These are phyloP conservation scores for Clonostachys byssicola DNA, from an alignment of 2,329 filamentous ascomycete genomes.

Conservation along the genomic window DNA sequence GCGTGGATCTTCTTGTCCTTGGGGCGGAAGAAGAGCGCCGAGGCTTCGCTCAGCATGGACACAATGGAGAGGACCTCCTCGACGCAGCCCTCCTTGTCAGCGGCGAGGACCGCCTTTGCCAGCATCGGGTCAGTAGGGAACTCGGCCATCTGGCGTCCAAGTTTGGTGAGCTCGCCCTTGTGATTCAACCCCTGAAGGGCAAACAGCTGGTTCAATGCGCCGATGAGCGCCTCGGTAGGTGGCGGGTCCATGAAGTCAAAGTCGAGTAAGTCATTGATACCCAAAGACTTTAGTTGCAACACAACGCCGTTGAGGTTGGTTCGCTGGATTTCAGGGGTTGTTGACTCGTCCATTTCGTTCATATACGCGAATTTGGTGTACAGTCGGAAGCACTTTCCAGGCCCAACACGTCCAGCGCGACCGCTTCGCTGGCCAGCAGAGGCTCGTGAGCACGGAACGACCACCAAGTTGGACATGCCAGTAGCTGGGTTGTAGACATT, in stretches of 20 bases:
- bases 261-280: conserved; percentile 86
- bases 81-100: conserved; percentile 87
- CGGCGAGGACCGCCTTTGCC: conserved; percentile 81
- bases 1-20: conserved; percentile 98
- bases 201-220: conserved; percentile 85
- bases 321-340: conserved; percentile 88
- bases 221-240: conserved; percentile 82
- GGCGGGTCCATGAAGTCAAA: conserved; percentile 98
- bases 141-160: conserved; percentile 92
- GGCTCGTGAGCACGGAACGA: conserved; percentile 86
- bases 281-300: conserved; percentile 80
- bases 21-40: conserved; percentile 86
- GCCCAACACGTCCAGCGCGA: conserved; percentile 85
- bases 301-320: conserved; percentile 84
- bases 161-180: conserved; percentile 81
- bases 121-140: conserved; percentile 92
- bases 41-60: conserved; percentile 88
- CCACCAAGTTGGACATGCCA: conserved; percentile 87
- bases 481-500: conserved; percentile 89
- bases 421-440: conserved; percentile 91
- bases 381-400: conserved; percentile 88
- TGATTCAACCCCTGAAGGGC: conserved; percentile 86
- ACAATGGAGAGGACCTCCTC: conserved; percentile 91
- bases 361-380: conserved; percentile 94
- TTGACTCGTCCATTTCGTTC: conserved; percentile 90